Evolutionary conservation across 2,329 filamentous ascomycete species (phyloP), one percentile per base, ranked within the genome.

Genomic region (Pseudofabraea citricarpa): DNA sequence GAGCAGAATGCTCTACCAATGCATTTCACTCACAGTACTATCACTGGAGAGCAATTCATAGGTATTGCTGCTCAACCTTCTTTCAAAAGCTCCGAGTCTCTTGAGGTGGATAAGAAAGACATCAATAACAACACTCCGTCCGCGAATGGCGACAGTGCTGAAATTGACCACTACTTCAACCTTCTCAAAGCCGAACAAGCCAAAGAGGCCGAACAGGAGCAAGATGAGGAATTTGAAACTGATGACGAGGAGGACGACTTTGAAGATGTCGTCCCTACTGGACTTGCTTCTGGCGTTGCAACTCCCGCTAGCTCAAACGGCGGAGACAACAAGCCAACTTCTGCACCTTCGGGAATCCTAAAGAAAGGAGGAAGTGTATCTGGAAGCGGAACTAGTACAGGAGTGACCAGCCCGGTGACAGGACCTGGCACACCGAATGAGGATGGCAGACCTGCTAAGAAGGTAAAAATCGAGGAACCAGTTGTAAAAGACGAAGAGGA

Each of bases 1-100:
- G 70, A 73, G 52, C 81, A 87, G 57, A 89, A 89, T 57, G 81
- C 79, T 6, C 64, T 89, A 47, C 85, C 85, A 2, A 67, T 73
- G 7, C 88, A 85, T 82, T 85, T 87, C 66, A 78, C 80, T 1
- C 77, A 83, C 44, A 85, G 81, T 49, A 87, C 83, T 2, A 75
- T 87, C 37, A 80, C 73, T 4, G 79, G 79, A 40, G 73, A 80
- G 46, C 75, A 77, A n/a, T 85, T 78, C 60, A n/a, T n/a, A n/a
- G n/a, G n/a, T n/a, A 64, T 69, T 31, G 67, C 62, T 52, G 61
- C 66, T 50, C 52, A 57, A 29, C 64, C 61, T 41, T 58, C 47
- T 18, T 60, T 66, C 20, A 70, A 69, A 35, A 57, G 62, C 22
- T 57, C 57, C 6, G 51, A 50, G n/a, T 50, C 57, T 13, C 40